Conservation (phyloP, 2,329 filamentous ascomycete species). For the Gaeumannomyces sp. region DNA sequence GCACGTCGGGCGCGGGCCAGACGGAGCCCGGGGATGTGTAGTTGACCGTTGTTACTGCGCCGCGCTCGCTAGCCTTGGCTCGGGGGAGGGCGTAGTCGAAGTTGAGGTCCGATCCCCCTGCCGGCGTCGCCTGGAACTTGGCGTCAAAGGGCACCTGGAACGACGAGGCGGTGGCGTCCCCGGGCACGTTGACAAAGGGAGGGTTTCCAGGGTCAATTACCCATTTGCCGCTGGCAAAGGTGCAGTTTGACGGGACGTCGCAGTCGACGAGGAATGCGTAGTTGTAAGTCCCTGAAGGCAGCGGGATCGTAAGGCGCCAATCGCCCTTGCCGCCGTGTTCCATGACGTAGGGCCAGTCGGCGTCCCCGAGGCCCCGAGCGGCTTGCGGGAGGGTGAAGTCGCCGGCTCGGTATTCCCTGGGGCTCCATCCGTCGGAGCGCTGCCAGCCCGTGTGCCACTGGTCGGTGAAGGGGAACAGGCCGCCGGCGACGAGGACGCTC, state of each 20-base stretch:
- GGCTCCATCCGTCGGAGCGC: conserved; percentile 16
- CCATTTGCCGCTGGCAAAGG: conserved; percentile 23
- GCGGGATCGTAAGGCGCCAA: conserved; percentile 23
- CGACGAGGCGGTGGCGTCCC: conserved; percentile 21
- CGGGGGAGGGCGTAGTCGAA: conserved; percentile 19
- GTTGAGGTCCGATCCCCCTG: conserved; percentile 14
- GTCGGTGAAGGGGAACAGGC: conserved; percentile 22
- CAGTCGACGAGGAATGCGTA: conserved; percentile 24
- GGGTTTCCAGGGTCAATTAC: conserved; percentile 23
- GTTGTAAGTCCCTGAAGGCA: conserved; percentile 23
- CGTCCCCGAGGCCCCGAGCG: conserved; percentile 8
- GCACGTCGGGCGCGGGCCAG: conserved; percentile 23
- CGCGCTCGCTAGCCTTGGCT: conserved; percentile 19
- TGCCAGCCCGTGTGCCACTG: conserved; percentile 21
- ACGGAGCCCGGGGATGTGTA: conserved; percentile 24
- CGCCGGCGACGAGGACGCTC: conserved; percentile 21
- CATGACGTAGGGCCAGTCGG: conserved; percentile 24
- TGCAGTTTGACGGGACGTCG: conserved; percentile 20
- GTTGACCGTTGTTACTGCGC: conserved; percentile 21
- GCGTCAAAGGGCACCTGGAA: conserved; percentile 24
- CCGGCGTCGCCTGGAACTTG: conserved; percentile 19
- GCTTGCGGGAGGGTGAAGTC: conserved; percentile 19
- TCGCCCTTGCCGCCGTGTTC: conserved; percentile 15
- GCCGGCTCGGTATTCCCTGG: conserved; percentile 22
- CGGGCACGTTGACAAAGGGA: conserved; percentile 22